A percentile compares a stretch with the other conserved stretches of the same genome.
phyloP scores from a whole-genome alignment of 2,329 filamentous ascomycete genomes.

The Colletotrichum coccodes region DNA sequence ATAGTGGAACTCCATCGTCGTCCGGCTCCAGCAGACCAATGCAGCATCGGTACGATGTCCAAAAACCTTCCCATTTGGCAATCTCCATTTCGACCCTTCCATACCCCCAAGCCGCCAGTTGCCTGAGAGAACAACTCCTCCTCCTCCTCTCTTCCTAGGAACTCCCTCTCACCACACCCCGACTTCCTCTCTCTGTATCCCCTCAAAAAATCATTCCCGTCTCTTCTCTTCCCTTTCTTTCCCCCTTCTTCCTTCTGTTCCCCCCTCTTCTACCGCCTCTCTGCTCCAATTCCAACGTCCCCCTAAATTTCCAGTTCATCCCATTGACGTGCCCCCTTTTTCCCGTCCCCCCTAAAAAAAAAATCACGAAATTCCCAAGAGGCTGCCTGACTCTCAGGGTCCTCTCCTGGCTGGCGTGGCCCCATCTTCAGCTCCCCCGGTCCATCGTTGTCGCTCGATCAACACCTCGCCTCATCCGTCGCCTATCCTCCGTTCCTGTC shows the following conservation, averaged over 20 bases:
- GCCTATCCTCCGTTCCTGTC: constrained; percentile 35
- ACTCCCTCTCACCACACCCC: constrained; percentile 21
- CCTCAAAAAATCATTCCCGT: constrained; percentile 28
- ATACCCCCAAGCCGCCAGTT: neutral
- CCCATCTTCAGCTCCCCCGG: constrained; percentile 22
- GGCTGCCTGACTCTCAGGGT: constrained; percentile 25
- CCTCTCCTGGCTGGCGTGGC: constrained; percentile 13
- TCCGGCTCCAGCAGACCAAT: constrained; percentile 30
- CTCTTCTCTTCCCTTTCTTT: constrained; percentile 20
- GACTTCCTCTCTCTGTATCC: constrained; percentile 30
- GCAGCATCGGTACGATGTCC: constrained; percentile 32
- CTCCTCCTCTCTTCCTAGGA: constrained; percentile 10
- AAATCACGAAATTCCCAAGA: constrained; percentile 3
- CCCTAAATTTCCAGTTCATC: neutral
- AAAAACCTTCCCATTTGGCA: constrained; percentile 34
- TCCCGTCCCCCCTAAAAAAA: neutral
- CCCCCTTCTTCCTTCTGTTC: constrained; percentile 30
- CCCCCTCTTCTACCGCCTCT: constrained; percentile 15
- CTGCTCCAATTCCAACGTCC: neutral
- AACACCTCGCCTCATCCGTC: constrained; percentile 19
- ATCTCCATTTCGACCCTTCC: constrained; percentile 33
- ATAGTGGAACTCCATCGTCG: constrained; percentile 30
- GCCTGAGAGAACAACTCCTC: neutral
- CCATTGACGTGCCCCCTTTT: constrained; percentile 21
- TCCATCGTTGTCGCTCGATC: constrained; percentile 16